Conservation (phyloP, 2,329 filamentous ascomycete species). For the Metarhizium brunneum region DNA sequence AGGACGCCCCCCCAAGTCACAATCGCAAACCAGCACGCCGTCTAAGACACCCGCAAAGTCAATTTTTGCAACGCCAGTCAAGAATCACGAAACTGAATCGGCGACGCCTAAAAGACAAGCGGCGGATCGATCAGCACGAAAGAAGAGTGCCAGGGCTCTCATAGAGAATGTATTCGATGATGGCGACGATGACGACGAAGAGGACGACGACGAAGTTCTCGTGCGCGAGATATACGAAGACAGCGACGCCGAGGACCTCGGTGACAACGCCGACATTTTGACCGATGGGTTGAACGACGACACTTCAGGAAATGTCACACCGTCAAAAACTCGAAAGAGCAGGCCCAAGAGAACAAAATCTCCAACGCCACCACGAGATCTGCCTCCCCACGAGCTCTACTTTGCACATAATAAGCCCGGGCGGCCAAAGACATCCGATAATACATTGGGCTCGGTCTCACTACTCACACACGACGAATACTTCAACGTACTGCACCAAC, state of each 20-base stretch:
- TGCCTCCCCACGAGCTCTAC: slow-evolving; percentile 84
- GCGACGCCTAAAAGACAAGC: slow-evolving; percentile 58
- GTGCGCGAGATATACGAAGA: slow-evolving; percentile 31
- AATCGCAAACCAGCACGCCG: slow-evolving; percentile 20
- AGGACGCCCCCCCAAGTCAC: slow-evolving; percentile 20
- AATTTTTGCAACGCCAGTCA: slow-evolving; percentile 29
- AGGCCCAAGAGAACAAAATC: slow-evolving; percentile 38
- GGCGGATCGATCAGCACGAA: slow-evolving; percentile 75
- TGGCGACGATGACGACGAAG: slow-evolving; percentile 60
- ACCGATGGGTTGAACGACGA: slow-evolving; percentile 12
- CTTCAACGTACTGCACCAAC: slow-evolving; percentile 55
- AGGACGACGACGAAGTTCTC: slow-evolving; percentile 18
- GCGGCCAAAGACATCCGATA: slow-evolving; percentile 74
- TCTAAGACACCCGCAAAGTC: slow-evolving; percentile 16
- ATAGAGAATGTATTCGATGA: slow-evolving; percentile 62
- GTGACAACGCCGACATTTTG: slow-evolving; percentile 43
- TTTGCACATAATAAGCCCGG: slow-evolving; percentile 88
- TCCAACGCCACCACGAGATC: slow-evolving; percentile 69
- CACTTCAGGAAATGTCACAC: slow-evolving; percentile 19
- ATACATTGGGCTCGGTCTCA: slow-evolving; percentile 64
- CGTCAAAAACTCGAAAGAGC: slow-evolving; percentile 29
- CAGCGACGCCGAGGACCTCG: slow-evolving; percentile 66
- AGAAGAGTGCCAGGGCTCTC: slow-evolving; percentile 71
- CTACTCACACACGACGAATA: slow-evolving; percentile 90
- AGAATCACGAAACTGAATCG: slow-evolving; percentile 21